A percentile compares a stretch with the other conserved stretches of the same genome.
These are phyloP conservation scores for Galerina sulciceps DNA, from an alignment of 768 basidiomycete genomes.

Conservation along the genomic window DNA sequence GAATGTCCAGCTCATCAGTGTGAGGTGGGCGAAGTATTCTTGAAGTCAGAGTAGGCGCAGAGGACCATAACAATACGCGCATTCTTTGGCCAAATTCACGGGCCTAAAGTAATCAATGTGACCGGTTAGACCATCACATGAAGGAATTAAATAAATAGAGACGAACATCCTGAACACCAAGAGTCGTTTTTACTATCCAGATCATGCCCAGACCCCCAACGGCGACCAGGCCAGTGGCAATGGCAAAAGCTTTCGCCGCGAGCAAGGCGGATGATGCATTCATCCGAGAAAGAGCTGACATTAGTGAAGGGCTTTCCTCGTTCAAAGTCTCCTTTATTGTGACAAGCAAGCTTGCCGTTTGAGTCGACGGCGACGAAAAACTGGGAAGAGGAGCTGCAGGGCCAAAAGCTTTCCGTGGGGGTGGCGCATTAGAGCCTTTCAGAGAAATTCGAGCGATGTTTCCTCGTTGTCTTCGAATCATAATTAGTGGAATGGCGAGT, in stretches of 20 bases:
- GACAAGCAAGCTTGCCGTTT: conserved; percentile 13
- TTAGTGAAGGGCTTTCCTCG: conserved; percentile 33
- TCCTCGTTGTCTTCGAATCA: conserved; percentile 36
- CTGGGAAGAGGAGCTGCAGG: conserved; percentile 5
- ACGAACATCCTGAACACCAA: conserved; percentile 64
- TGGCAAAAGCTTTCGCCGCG: conserved; percentile 64
- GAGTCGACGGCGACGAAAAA: conserved; percentile 7
- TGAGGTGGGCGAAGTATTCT: conserved; percentile 53
- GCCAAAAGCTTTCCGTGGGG: conserved; percentile 31
- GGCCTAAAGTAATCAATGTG: conserved; percentile 38
- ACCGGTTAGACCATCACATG: background rate
- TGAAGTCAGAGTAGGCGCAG: conserved; percentile 53
- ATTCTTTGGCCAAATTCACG: conserved; percentile 63
- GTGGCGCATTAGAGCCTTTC: conserved; percentile 25
- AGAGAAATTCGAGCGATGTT: conserved; percentile 27
- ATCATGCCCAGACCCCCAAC: conserved; percentile 48
- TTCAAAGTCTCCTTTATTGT: conserved; percentile 20
- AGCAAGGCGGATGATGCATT: conserved; percentile 56
- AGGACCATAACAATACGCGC: conserved; percentile 49
- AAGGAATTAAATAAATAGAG: background rate
- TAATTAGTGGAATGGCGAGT: conserved; percentile 38
- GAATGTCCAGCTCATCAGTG: conserved; percentile 28
- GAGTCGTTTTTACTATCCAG: conserved; percentile 50
- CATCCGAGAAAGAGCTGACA: conserved; percentile 40
- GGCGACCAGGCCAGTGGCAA: conserved; percentile 65